phyloP scores from a whole-genome alignment of 2,329 filamentous ascomycete species.

The Trichoderma sp. region DNA sequence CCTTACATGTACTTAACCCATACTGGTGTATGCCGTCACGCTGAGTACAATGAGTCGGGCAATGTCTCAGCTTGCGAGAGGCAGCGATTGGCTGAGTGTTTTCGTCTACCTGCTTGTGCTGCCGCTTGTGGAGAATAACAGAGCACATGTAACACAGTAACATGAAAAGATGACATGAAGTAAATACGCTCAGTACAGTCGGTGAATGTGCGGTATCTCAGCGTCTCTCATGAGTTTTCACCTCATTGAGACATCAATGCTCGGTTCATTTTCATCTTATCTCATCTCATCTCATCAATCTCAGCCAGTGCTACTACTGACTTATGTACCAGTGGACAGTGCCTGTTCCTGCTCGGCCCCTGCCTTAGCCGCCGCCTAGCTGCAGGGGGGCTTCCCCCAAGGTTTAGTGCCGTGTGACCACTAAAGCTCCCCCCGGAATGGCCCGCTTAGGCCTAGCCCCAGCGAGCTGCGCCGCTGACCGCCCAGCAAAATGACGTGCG shows the following conservation, averaged over 20 bases:
- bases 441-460: not conserved
- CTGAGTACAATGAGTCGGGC: not conserved
- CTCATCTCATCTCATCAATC: not conserved
- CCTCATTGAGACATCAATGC: not conserved
- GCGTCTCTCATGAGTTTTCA: not conserved
- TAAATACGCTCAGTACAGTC: not conserved
- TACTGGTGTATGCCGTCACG: not conserved
- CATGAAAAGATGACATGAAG: not conserved
- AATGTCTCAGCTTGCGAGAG: not conserved
- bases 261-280: not conserved
- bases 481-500: constrained; percentile 12
- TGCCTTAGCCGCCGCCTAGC: constrained; percentile 11
- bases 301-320: not conserved
- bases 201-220: not conserved
- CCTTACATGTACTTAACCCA: not conserved
- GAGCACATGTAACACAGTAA: not conserved
- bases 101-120: not conserved
- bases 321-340: too few relatives aligned
- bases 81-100: not conserved
- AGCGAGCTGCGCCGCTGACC: not conserved
- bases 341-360: not conserved
- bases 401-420: constrained; percentile 7
- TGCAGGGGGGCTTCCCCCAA: constrained; percentile 6
- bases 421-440: not conserved
- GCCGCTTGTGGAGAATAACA: not conserved